Evolutionary conservation across 768 basidiomycete genomes (phyloP).

Genomic region (Scleroderma citrinum): DNA sequence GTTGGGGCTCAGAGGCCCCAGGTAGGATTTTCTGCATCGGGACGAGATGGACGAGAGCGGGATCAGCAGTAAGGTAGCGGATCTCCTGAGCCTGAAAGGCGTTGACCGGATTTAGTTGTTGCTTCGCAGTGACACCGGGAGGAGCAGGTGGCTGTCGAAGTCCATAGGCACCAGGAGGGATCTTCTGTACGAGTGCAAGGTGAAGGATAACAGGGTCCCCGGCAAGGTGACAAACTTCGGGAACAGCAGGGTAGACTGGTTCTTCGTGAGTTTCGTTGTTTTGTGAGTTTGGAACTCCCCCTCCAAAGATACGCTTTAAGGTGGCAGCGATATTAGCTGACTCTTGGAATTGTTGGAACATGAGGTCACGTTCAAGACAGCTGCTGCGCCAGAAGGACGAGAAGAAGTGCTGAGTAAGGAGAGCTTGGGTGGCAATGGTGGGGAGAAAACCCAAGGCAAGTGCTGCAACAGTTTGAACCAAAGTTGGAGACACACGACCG

Average conservation of each 20-base stretch:
- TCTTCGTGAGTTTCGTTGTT: neutral
- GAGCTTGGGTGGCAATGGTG: neutral
- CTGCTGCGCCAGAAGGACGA: neutral
- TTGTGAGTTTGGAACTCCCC: neutral
- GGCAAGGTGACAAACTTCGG: neutral
- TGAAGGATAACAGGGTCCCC: neutral
- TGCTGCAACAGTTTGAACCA: neutral
- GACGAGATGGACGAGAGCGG: neutral
- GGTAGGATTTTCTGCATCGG: neutral
- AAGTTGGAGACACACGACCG: neutral
- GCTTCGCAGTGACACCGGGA: neutral
- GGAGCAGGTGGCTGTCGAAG: neutral
- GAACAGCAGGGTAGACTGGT: too few species aligned
- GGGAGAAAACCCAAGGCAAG: constrained; percentile 1
- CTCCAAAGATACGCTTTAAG: neutral
- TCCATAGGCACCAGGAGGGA: neutral
- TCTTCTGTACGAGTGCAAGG: neutral
- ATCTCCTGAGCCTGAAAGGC: neutral
- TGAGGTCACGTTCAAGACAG: neutral
- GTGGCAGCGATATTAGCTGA: neutral
- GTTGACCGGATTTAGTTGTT: neutral
- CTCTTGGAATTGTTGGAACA: neutral
- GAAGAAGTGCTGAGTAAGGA: neutral
- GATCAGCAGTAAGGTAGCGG: neutral
- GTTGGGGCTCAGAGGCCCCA: neutral